Evolutionary conservation across 805 yeast species (phyloP).

Genomic region (Yamadazyma laniorum): DNA sequence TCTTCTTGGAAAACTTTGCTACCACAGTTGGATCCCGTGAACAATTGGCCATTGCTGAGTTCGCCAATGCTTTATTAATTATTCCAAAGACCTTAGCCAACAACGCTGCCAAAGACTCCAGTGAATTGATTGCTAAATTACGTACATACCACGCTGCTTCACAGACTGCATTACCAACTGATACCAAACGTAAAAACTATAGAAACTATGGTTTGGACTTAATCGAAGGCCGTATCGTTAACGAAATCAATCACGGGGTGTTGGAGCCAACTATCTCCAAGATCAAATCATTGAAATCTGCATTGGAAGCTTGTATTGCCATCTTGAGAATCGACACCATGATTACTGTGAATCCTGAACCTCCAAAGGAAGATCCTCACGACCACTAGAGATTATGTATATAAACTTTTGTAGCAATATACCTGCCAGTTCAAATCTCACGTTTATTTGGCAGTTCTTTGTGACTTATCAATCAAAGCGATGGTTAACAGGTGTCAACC

Average conservation of each 20-base stretch:
- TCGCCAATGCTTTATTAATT: constrained; percentile 82
- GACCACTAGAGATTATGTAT: constrained; percentile 71
- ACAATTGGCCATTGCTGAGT: constrained; percentile 96
- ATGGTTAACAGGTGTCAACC: too few relatives aligned
- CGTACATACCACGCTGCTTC: constrained; percentile 96
- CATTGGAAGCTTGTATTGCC: constrained; percentile 97
- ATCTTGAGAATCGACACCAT: constrained; percentile 96
- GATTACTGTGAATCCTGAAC: constrained; percentile 97
- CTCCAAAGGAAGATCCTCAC: constrained; percentile 87
- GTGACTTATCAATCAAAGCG: too few relatives aligned
- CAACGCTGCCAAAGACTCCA: constrained; percentile 96
- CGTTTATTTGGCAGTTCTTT: too few relatives aligned
- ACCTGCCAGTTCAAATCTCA: too few relatives aligned
- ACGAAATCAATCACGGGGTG: constrained; percentile 81
- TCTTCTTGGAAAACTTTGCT: constrained; percentile 93
- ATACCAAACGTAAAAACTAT: constrained; percentile 78
- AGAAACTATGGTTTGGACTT: constrained; percentile 91
- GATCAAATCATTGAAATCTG: constrained; percentile 88
- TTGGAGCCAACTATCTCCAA: constrained; percentile 94
- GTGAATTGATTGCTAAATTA: constrained; percentile 90
- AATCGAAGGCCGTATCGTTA: constrained; percentile 86
- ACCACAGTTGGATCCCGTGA: constrained; percentile 97
- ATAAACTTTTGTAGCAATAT: too few relatives aligned
- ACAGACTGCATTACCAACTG: constrained; percentile 82
- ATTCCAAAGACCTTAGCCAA: constrained; percentile 97